Conservation (phyloP, 164 flowering plant genomes). For the Cinnamomum chago region DNA sequence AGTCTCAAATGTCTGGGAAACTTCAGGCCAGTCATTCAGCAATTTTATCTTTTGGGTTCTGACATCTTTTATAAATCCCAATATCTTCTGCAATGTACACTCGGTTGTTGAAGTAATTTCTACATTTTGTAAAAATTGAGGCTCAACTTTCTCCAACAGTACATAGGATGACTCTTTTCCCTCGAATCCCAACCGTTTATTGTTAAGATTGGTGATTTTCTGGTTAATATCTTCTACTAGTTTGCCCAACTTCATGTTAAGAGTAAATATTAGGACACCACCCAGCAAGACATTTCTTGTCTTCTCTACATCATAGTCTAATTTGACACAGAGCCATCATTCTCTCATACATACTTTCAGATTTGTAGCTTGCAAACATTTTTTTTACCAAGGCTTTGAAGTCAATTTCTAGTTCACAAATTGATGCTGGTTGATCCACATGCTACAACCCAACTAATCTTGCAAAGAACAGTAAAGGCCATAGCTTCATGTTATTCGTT, state of each 20-base stretch:
- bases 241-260: not conserved
- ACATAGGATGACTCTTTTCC: not conserved
- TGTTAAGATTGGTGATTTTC: not conserved
- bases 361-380: too few species aligned
- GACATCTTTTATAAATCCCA: not conserved
- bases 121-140: not conserved
- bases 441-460: too few species aligned
- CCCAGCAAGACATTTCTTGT: not conserved
- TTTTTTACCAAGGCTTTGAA: too few species aligned
- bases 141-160: not conserved
- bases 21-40: not conserved
- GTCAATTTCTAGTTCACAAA: too few species aligned
- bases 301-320: not conserved
- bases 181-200: not conserved
- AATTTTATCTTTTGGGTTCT: not conserved
- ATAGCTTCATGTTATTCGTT: too few species aligned
- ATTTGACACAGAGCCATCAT: too few species aligned
- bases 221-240: not conserved
- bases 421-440: too few species aligned
- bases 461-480: too few species aligned
- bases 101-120: not conserved
- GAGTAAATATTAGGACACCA: not conserved
- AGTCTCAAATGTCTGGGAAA: not conserved
- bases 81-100: slow-evolving; percentile 1
- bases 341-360: too few species aligned